These are phyloP conservation scores for Austroboletus rostrupii DNA, from an alignment of 1,284 basidiomycete species.

Conservation along the genomic window DNA sequence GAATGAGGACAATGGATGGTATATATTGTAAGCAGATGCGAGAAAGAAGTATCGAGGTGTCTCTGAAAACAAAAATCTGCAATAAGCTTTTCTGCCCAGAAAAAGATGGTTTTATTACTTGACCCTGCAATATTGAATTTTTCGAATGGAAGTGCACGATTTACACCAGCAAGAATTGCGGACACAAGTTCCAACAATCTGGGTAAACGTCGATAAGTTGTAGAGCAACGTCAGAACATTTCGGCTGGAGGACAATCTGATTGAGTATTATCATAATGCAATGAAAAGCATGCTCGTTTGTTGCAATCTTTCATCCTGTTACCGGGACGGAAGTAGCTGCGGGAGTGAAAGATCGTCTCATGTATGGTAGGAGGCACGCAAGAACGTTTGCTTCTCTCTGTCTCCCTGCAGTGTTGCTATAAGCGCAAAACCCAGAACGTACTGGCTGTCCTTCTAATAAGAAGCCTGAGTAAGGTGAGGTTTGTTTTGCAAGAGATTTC, in stretches of 20 bases:
- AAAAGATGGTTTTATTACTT: slow-evolving; percentile 33
- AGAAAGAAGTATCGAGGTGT: slow-evolving; percentile 92
- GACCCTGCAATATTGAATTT: slow-evolving; percentile 59
- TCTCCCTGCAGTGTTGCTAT: slow-evolving; percentile 62
- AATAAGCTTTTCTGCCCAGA: slow-evolving; percentile 8
- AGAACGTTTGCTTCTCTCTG: slow-evolving; percentile 83
- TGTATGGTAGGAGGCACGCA: slow-evolving; percentile 88
- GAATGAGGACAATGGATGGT: slow-evolving; percentile 90
- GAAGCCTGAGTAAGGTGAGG: slow-evolving; percentile 85
- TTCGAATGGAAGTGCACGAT: slow-evolving; percentile 92
- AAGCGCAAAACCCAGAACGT: not conserved
- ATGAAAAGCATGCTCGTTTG: slow-evolving; percentile 73
- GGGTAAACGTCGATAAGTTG: slow-evolving; percentile 87
- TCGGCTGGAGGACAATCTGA: slow-evolving; percentile 79
- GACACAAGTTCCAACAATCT: slow-evolving; percentile 92
- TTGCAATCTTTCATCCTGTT: slow-evolving; percentile 30
- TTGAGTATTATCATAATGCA: slow-evolving; percentile 93
- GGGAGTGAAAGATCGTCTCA: slow-evolving; percentile 65
- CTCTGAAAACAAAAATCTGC: slow-evolving; percentile 60
- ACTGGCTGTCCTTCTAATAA: slow-evolving; percentile 90
- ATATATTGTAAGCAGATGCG: slow-evolving; percentile 93
- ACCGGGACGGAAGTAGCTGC: slow-evolving; percentile 34
- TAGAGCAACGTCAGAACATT: slow-evolving; percentile 76
- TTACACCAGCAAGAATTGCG: slow-evolving; percentile 91
- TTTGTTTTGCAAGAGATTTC: slow-evolving; percentile 82